A percentile compares a stretch with the other conserved stretches of the same genome.
Conservation (phyloP, 2,329 filamentous ascomycete genomes). For the Aspergillus latus region DNA sequence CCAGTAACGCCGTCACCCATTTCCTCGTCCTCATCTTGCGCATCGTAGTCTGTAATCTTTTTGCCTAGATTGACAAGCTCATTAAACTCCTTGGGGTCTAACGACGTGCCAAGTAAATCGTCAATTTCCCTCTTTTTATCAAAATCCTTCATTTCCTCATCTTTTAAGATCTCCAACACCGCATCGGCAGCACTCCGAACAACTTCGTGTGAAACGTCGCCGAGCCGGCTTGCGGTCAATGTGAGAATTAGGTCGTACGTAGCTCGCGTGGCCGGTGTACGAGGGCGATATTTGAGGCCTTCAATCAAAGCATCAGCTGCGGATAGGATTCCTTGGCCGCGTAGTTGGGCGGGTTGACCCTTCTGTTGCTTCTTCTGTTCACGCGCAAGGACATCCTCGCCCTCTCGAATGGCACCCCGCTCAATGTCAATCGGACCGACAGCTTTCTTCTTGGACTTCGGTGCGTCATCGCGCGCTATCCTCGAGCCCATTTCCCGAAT, state of each 20-base stretch:
- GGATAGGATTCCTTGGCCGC: constrained; percentile 75
- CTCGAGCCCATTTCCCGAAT: constrained; percentile 93
- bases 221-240: constrained; percentile 81
- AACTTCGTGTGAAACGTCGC: constrained; percentile 88
- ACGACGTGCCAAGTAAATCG: constrained; percentile 79
- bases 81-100: constrained; percentile 91
- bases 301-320: constrained; percentile 85
- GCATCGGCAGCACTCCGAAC: constrained; percentile 93
- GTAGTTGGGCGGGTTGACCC: constrained; percentile 67
- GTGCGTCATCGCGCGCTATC: constrained; percentile 74
- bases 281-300: constrained; percentile 85
- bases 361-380: constrained; percentile 85
- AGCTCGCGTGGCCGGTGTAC: constrained; percentile 85
- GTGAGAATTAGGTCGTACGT: constrained; percentile 95
- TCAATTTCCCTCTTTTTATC: constrained; percentile 99
- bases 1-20: constrained; percentile 68
- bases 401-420: constrained; percentile 73
- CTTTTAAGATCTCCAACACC: constrained; percentile 86
- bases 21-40: constrained; percentile 91
- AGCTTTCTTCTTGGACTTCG: constrained; percentile 73
- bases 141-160: constrained; percentile 92
- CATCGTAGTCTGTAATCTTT: constrained; percentile 98
- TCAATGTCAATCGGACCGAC: constrained; percentile 68
- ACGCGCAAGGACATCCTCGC: constrained; percentile 76
- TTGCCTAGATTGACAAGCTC: constrained; percentile 94